These are phyloP conservation scores for Clavispora fructus DNA, from an alignment of 805 yeast species.

Conservation along the genomic window DNA sequence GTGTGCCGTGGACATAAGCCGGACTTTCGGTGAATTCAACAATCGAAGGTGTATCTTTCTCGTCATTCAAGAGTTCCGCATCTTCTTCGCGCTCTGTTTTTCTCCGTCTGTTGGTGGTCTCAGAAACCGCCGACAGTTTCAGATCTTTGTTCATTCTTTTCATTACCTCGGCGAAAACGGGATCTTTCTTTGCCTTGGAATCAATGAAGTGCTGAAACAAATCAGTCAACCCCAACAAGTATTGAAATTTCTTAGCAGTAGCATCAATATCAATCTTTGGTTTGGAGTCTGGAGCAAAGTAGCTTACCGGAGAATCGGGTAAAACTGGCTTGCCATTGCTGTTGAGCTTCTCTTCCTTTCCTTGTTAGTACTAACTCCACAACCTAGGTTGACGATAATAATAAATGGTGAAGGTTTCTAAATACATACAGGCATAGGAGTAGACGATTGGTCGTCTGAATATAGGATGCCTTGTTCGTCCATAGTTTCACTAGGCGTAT, in stretches of 20 bases:
- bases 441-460: not conserved
- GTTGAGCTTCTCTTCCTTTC: not conserved
- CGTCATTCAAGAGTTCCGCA: constrained; percentile 64
- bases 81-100: constrained; percentile 78
- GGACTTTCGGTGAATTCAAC: constrained; percentile 51
- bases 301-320: constrained; percentile 7
- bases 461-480: not conserved
- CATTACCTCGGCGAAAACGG: constrained; percentile 48
- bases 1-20: constrained; percentile 47
- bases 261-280: constrained; percentile 48
- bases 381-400: not conserved
- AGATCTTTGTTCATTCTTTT: constrained; percentile 28
- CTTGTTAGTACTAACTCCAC: not conserved
- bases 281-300: constrained; percentile 31
- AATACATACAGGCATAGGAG: not conserved
- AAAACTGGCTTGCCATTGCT: not conserved
- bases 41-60: constrained; percentile 24
- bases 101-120: constrained; percentile 44
- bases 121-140: constrained; percentile 4
- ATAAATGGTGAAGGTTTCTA: not conserved
- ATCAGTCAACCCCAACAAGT: constrained; percentile 59
- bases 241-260: constrained; percentile 62
- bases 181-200: constrained; percentile 58
- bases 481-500: not conserved
- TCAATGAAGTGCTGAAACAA: constrained; percentile 66